A percentile compares a stretch with the other conserved stretches of the same genome.
Evolutionary conservation across 495 filamentous ascomycete genomes (phyloP).

Genomic region (Lichina pygmaea): DNA sequence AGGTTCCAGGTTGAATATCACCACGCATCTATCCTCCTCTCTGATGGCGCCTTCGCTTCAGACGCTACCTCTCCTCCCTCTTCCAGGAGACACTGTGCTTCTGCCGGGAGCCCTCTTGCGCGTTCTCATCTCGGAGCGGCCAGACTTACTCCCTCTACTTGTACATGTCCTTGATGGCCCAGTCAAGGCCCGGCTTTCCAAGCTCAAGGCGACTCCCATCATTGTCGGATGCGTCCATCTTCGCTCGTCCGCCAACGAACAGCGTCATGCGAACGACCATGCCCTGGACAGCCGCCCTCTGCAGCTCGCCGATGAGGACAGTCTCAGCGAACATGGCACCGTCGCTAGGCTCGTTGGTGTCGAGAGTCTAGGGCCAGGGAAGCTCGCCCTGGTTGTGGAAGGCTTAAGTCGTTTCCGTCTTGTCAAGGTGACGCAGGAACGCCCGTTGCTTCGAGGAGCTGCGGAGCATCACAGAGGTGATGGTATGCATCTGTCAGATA

Average conservation of each 20-base stretch:
- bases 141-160: slow-evolving; percentile 62
- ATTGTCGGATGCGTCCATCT: no score
- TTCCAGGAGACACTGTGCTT: slow-evolving; percentile 46
- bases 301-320: background rate
- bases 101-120: slow-evolving; percentile 57
- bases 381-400: slow-evolving; percentile 63
- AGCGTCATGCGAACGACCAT: no score
- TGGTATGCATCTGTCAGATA: background rate
- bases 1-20: no score
- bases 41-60: slow-evolving; percentile 5
- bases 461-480: slow-evolving; percentile 17
- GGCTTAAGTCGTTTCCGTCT: slow-evolving; percentile 54
- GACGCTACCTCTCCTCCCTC: slow-evolving; percentile 46
- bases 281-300: no score
- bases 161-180: slow-evolving; percentile 44
- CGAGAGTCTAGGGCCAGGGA: slow-evolving; percentile 49
- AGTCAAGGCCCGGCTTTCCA: slow-evolving; percentile 6
- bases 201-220: no score
- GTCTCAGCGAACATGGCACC: slow-evolving; percentile 44
- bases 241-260: no score
- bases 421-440: slow-evolving; percentile 45
- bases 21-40: background rate
- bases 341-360: slow-evolving; percentile 63
- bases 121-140: slow-evolving; percentile 47
- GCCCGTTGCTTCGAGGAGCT: slow-evolving; percentile 64